A percentile compares a stretch with the other conserved stretches of the same genome.
Evolutionary conservation across 2,329 filamentous ascomycete species (phyloP).

Genomic region (Calonectria pseudoreteaudii): DNA sequence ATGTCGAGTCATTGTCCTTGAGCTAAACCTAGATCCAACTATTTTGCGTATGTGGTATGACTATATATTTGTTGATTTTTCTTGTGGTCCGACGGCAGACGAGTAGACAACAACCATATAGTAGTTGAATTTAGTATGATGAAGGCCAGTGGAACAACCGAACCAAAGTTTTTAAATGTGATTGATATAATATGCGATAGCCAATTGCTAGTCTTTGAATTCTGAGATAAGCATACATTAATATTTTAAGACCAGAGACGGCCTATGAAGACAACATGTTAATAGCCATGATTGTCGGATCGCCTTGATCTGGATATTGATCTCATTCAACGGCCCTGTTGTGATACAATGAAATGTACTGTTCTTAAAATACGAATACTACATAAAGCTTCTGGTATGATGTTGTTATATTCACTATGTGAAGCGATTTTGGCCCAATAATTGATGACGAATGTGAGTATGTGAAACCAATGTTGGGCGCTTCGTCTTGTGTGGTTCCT

Average conservation of each 20-base stretch:
- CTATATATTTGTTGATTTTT: background rate
- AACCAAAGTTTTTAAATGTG: background rate
- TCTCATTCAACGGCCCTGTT: background rate
- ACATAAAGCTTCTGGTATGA: background rate
- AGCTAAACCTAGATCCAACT: too few species aligned
- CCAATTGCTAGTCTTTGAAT: background rate
- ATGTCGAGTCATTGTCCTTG: background rate
- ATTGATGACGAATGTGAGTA: background rate
- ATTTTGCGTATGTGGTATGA: too few species aligned
- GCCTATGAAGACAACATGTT: background rate
- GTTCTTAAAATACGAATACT: background rate
- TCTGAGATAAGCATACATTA: background rate
- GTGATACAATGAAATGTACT: background rate
- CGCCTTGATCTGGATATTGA: background rate
- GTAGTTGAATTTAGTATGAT: background rate
- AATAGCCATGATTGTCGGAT: background rate
- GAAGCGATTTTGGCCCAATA: background rate
- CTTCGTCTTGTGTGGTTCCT: background rate
- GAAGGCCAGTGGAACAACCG: background rate
- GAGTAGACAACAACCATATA: background rate
- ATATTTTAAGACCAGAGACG: background rate
- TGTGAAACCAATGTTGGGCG: background rate
- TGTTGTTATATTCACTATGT: background rate
- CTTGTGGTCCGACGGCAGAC: background rate
- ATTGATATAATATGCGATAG: background rate